Evolutionary conservation across 2,329 filamentous ascomycete genomes (phyloP).

Genomic region (Penicillium brasilianum): DNA sequence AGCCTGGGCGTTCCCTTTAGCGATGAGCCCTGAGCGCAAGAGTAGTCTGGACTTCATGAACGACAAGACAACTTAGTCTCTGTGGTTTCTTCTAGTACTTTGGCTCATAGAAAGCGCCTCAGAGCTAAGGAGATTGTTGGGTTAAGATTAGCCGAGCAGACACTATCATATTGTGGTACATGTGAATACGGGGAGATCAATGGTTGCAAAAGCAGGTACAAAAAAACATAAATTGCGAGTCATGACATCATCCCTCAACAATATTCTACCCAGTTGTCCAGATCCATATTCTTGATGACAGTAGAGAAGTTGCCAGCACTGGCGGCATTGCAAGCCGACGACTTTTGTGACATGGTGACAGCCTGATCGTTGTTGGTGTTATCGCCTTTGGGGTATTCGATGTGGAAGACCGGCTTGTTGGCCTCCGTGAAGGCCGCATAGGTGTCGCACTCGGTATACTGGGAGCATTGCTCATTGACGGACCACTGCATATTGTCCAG

Average conservation of each 20-base stretch:
- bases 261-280: slow-evolving; percentile 67
- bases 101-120: neutral
- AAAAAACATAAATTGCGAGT: neutral
- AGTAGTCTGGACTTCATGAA: no score
- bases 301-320: slow-evolving; percentile 63
- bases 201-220: neutral
- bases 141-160: neutral
- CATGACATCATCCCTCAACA: slow-evolving; percentile 44
- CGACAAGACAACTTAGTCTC: neutral
- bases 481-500: slow-evolving; percentile 64
- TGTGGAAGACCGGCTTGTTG: slow-evolving; percentile 72
- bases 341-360: slow-evolving; percentile 42
- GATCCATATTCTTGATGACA: slow-evolving; percentile 67
- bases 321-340: slow-evolving; percentile 54
- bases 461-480: slow-evolving; percentile 72
- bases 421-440: slow-evolving; percentile 64
- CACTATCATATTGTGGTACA: neutral
- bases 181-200: slow-evolving; percentile 2
- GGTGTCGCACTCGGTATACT: slow-evolving; percentile 64
- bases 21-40: no score
- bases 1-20: no score
- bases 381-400: slow-evolving; percentile 68
- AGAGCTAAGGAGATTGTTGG: neutral
- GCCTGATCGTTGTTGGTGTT: slow-evolving; percentile 40
- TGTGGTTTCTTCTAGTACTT: neutral